Conservation (phyloP, 176 grass and related monocot species). For the Elaeis guineensis region DNA sequence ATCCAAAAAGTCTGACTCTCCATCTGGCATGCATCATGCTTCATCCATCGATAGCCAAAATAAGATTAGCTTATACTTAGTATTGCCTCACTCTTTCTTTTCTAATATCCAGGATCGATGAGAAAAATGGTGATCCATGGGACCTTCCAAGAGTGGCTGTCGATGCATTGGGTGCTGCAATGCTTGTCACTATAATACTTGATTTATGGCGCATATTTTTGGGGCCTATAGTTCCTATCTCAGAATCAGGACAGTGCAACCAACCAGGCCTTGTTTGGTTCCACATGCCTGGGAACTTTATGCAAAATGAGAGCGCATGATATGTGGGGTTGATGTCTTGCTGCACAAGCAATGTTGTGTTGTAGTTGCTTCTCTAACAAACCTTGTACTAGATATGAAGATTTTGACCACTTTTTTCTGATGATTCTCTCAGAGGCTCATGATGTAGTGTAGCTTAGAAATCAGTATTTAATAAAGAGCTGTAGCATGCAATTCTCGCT, state of each 20-base stretch:
- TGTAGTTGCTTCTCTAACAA: too few relatives aligned
- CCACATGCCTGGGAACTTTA: neutral
- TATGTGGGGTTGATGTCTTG: neutral
- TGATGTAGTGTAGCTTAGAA: too few relatives aligned
- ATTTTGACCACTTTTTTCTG: too few relatives aligned
- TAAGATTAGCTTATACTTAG: too few relatives aligned
- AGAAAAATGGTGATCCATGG: conserved; percentile 52
- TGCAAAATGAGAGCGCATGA: conserved; percentile 42
- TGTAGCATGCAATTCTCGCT: too few relatives aligned
- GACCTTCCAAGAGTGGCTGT: conserved; percentile 69
- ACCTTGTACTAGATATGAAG: too few relatives aligned
- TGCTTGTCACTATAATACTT: conserved; percentile 87
- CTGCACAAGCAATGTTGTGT: too few relatives aligned
- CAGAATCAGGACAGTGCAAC: conserved; percentile 36
- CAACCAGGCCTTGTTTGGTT: conserved; percentile 85
- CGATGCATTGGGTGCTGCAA: conserved; percentile 72
- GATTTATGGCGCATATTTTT: conserved; percentile 91
- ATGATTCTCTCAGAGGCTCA: too few relatives aligned
- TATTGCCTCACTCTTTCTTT: neutral
- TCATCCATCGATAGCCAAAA: too few relatives aligned
- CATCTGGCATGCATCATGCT: too few relatives aligned
- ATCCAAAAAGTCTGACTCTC: too few relatives aligned
- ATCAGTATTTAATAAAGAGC: too few relatives aligned
- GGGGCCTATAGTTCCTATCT: conserved; percentile 51
- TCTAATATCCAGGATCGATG: conserved; percentile 43